Conservation (phyloP, 2,329 filamentous ascomycete species). For the Fusarium circinatum region DNA sequence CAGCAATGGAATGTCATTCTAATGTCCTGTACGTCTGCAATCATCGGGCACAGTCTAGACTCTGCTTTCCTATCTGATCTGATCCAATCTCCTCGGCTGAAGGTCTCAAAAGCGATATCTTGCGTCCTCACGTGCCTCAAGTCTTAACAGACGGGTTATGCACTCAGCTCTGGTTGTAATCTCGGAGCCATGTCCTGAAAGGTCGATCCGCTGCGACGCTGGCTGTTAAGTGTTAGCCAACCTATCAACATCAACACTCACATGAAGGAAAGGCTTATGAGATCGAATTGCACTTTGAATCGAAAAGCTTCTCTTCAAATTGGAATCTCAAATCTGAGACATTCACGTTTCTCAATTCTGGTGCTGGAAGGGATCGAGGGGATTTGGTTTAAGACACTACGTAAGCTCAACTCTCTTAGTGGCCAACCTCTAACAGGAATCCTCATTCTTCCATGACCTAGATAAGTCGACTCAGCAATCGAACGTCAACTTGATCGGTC, state of each 20-base stretch:
- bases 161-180: slow-evolving; percentile 2
- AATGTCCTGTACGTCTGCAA: background rate
- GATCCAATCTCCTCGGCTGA: background rate
- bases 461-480: background rate
- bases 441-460: background rate
- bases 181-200: slow-evolving; percentile 30
- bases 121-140: slow-evolving; percentile 15
- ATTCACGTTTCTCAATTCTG: background rate
- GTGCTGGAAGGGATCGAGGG: background rate
- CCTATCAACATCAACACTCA: background rate
- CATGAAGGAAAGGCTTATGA: background rate
- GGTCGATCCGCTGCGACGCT: slow-evolving; percentile 21
- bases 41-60: background rate
- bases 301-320: slow-evolving; percentile 13
- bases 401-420: background rate
- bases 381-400: background rate
- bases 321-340: slow-evolving; percentile 10
- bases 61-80: background rate
- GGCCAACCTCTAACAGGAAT: background rate
- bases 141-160: slow-evolving; percentile 17
- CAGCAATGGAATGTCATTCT: slow-evolving; percentile 28
- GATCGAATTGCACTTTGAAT: background rate
- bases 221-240: background rate
- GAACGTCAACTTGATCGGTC: background rate
- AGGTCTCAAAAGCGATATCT: background rate